Evolutionary conservation across 2,329 filamentous ascomycete species (phyloP).

Genomic region (Macrophomina pseudophaseolina): DNA sequence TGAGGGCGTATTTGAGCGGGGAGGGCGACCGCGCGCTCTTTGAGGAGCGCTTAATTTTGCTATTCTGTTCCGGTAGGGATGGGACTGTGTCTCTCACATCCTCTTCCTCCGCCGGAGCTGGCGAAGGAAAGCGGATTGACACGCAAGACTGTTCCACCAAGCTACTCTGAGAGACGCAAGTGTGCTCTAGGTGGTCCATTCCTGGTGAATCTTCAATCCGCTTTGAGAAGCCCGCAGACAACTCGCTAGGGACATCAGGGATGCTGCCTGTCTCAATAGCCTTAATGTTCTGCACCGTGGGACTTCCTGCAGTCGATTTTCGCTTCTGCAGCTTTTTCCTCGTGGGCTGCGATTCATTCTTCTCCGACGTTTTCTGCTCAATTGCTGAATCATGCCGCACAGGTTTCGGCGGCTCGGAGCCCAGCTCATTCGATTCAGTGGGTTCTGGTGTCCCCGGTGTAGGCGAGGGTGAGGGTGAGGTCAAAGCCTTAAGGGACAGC

Average conservation of each 20-base stretch:
- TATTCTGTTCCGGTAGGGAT: neutral
- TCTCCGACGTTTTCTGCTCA: neutral
- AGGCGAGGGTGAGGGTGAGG: neutral
- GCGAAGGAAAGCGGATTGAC: conserved; percentile 30
- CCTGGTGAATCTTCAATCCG: conserved; percentile 42
- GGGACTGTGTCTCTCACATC: neutral
- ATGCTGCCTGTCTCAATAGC: conserved; percentile 39
- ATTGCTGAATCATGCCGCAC: conserved; percentile 19
- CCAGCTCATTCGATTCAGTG: neutral
- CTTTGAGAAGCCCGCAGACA: conserved; percentile 43
- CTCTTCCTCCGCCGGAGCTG: conserved; percentile 2
- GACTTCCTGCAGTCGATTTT: conserved; percentile 36
- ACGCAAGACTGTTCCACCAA: conserved; percentile 28
- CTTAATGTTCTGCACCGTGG: conserved; percentile 40
- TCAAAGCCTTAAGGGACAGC: neutral
- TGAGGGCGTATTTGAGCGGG: conserved; percentile 15
- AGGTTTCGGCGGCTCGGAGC: conserved; percentile 2
- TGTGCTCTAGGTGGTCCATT: conserved; percentile 44
- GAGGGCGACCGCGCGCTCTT: conserved; percentile 1
- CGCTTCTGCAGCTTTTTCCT: conserved; percentile 36
- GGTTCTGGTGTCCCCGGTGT: neutral
- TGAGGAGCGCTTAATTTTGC: neutral
- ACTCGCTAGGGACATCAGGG: conserved; percentile 40
- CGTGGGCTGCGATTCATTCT: neutral
- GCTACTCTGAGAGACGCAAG: conserved; percentile 38